phyloP scores from a whole-genome alignment of 1,284 basidiomycete genomes.

The Sporisorium graminicola region DNA sequence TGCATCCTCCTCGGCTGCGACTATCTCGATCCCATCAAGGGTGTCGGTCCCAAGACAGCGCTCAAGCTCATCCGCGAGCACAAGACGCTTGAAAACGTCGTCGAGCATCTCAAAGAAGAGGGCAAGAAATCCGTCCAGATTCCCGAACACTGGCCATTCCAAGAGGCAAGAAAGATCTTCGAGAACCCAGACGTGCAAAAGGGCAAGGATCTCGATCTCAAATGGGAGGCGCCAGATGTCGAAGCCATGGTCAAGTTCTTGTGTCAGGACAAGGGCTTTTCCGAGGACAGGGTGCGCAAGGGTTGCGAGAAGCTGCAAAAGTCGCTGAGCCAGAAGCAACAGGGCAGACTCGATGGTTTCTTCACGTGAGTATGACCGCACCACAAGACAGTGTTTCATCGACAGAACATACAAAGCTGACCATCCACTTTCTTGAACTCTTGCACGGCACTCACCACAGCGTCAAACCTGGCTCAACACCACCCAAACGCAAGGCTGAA shows the following conservation, averaged over 20 bases:
- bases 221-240: constrained; percentile 93
- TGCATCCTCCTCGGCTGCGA: constrained; percentile 98
- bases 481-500: constrained; percentile 45
- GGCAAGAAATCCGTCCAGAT: constrained; percentile 72
- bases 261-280: constrained; percentile 96
- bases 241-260: constrained; percentile 95
- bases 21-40: constrained; percentile 95
- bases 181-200: constrained; percentile 88
- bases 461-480: constrained; percentile 23
- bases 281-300: constrained; percentile 95
- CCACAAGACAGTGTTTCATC: too few relatives aligned
- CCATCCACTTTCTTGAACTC: too few relatives aligned
- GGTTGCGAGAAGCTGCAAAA: constrained; percentile 93
- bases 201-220: constrained; percentile 89
- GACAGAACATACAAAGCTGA: too few relatives aligned
- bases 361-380: constrained; percentile 72
- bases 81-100: constrained; percentile 82
- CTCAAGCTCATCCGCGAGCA: constrained; percentile 91
- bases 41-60: constrained; percentile 94
- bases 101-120: constrained; percentile 78
- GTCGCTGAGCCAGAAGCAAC: constrained; percentile 89
- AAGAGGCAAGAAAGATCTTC: constrained; percentile 92
- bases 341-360: constrained; percentile 95
- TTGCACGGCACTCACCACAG: too few relatives aligned
- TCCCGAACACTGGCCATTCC: constrained; percentile 96